Evolutionary conservation across 495 filamentous ascomycete species (phyloP).

Genomic region (Podospora pseudopauciseta): DNA sequence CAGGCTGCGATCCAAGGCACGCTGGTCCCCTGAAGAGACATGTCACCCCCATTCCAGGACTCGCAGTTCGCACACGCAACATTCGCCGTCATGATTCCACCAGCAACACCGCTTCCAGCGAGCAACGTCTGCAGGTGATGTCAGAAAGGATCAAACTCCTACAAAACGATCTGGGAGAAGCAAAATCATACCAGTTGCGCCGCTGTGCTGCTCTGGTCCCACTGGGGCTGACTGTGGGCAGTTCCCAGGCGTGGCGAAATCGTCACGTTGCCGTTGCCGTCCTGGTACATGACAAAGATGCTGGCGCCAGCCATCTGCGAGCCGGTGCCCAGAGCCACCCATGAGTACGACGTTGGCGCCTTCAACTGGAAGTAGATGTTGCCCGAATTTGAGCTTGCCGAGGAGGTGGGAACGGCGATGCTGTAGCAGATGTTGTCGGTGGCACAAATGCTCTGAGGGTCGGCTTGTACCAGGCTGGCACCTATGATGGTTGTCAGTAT

Average conservation of each 20-base stretch:
- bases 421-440: conserved; percentile 39
- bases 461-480: conserved; percentile 20
- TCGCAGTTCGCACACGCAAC: conserved; percentile 48
- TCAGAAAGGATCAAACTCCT: background rate
- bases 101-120: conserved; percentile 55
- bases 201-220: conserved; percentile 45
- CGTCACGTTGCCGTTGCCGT: conserved; percentile 56
- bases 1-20: conserved; percentile 66
- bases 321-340: conserved; percentile 67
- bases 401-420: conserved; percentile 43
- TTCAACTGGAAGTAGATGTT: conserved; percentile 65
- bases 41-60: conserved; percentile 55
- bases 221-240: conserved; percentile 51
- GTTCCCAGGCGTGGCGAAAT: conserved; percentile 58
- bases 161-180: background rate
- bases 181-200: conserved; percentile 28
- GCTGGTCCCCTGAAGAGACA: conserved; percentile 47
- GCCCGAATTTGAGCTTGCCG: conserved; percentile 38
- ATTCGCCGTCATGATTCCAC: conserved; percentile 59
- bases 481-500: conserved; percentile 5
- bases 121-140: conserved; percentile 42
- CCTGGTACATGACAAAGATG: conserved; percentile 66
- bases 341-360: conserved; percentile 56
- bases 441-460: conserved; percentile 30
- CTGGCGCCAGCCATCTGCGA: conserved; percentile 57